Conservation (phyloP, 1,284 basidiomycete species). For the Puccinia hordei region DNA sequence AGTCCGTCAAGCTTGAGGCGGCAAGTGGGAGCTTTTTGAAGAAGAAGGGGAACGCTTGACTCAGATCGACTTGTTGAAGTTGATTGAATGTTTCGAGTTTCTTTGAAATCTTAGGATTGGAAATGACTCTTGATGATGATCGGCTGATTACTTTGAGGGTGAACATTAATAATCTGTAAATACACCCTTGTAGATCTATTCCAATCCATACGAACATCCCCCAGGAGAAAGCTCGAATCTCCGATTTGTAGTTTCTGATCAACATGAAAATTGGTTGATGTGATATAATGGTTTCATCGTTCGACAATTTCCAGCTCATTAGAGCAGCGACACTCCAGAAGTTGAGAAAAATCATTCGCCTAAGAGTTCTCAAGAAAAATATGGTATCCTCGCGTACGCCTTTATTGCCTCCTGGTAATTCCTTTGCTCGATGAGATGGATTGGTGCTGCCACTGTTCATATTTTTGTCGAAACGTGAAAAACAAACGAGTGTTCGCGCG, state of each 20-base stretch:
- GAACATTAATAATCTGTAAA: neutral
- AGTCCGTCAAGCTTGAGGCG: conserved; percentile 22
- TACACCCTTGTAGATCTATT: neutral
- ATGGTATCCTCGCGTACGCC: neutral
- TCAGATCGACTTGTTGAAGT: neutral
- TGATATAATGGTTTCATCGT: neutral
- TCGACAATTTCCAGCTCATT: neutral
- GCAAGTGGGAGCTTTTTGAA: neutral
- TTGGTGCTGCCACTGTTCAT: neutral
- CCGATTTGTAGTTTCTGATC: neutral
- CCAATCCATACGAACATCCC: conserved; percentile 11
- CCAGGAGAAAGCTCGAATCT: neutral
- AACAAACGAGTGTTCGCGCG: neutral
- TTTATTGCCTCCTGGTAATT: neutral
- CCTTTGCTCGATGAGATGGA: neutral
- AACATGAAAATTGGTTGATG: neutral
- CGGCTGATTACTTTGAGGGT: neutral
- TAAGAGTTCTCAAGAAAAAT: neutral
- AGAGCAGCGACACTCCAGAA: neutral
- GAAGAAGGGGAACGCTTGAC: neutral
- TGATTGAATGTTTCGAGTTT: neutral
- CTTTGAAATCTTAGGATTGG: neutral
- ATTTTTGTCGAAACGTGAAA: neutral
- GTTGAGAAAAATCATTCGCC: neutral
- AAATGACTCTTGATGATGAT: neutral